Percentiles rank a stretch among this genome's conserved stretches.
Evolutionary conservation across 176 grass and related monocot species (phyloP).

Genomic region (Ampelocalamus luodianensis): DNA sequence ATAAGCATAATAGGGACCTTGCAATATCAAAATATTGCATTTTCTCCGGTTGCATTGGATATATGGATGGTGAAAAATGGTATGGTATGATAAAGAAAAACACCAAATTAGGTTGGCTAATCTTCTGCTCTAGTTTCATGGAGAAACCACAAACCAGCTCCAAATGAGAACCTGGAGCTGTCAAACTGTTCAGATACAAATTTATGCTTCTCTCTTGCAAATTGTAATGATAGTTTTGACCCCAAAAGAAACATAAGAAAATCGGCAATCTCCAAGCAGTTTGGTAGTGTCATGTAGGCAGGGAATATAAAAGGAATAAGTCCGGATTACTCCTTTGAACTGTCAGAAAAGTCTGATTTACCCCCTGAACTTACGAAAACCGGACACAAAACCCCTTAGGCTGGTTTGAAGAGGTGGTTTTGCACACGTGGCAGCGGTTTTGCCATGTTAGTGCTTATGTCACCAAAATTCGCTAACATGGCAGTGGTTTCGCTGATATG

Average conservation of each 20-base stretch:
- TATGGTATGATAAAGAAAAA: neutral
- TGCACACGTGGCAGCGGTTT: too few relatives aligned
- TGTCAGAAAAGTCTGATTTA: too few relatives aligned
- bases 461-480: too few relatives aligned
- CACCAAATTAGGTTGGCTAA: neutral
- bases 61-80: neutral
- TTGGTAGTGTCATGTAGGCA: neutral
- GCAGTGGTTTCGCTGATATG: too few relatives aligned
- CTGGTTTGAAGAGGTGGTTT: too few relatives aligned
- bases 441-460: too few relatives aligned
- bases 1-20: neutral
- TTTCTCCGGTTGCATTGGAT: neutral
- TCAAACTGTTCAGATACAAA: neutral
- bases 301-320: too few relatives aligned
- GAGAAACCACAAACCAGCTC: neutral
- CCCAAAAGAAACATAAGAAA: too few relatives aligned
- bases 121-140: neutral
- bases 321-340: too few relatives aligned
- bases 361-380: too few relatives aligned
- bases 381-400: too few relatives aligned
- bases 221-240: too few relatives aligned
- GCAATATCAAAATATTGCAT: constrained; percentile 12
- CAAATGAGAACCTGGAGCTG: neutral
- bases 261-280: neutral
- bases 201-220: neutral